Percentiles rank a stretch among this genome's conserved stretches.
Evolutionary conservation across 140 eudicot species (phyloP).

Genomic region (Anethum foeniculum): DNA sequence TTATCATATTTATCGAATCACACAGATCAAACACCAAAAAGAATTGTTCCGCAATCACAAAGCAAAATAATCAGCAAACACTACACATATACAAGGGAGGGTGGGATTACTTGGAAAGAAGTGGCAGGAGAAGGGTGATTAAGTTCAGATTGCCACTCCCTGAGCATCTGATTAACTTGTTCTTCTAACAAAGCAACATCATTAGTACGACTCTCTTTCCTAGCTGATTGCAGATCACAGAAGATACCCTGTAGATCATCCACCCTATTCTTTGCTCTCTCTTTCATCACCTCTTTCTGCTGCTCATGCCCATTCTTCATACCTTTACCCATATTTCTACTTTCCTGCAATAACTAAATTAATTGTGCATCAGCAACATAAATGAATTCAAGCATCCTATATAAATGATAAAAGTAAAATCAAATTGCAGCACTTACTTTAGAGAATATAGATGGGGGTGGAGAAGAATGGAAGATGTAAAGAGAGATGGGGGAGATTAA

Average conservation of each 20-base stretch:
- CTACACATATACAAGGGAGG: too few relatives aligned
- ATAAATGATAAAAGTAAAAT: too few relatives aligned
- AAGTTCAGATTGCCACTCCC: constrained; percentile 76
- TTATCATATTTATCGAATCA: background rate
- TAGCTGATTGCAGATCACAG: constrained; percentile 43
- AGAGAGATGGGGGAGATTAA: background rate
- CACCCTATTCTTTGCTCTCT: constrained; percentile 49
- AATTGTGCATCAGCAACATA: background rate
- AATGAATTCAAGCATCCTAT: too few relatives aligned
- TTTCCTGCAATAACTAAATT: constrained; percentile 1
- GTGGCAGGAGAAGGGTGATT: constrained; percentile 47
- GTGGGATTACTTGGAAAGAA: constrained; percentile 22
- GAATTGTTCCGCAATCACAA: background rate
- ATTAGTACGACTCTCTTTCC: constrained; percentile 47
- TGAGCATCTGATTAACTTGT: constrained; percentile 85
- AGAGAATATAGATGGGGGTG: background rate
- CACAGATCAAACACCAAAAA: background rate
- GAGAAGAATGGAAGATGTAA: background rate
- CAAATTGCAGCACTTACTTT: background rate
- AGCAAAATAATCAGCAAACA: background rate
- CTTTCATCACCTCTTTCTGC: constrained; percentile 23
- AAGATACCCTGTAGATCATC: constrained; percentile 46
- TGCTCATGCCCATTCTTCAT: constrained; percentile 24
- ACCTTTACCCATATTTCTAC: constrained; percentile 37
- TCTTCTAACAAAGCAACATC: constrained; percentile 54